A percentile compares a stretch with the other conserved stretches of the same genome.
Evolutionary conservation across 148 eudicot species (phyloP).

Genomic region (Chenopodium album): DNA sequence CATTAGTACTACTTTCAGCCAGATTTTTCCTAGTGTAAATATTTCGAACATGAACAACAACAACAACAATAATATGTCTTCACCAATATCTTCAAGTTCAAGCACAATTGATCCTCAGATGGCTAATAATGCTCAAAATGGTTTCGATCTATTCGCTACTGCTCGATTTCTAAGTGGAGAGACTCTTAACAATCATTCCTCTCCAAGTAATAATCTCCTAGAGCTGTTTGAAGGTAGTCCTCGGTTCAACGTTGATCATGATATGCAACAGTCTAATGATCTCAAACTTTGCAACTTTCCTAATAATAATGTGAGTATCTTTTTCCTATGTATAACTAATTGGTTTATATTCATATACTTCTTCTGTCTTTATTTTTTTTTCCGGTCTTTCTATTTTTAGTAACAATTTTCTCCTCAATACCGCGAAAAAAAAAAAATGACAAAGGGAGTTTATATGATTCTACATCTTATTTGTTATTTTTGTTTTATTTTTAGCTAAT

Average conservation of each 20-base stretch:
- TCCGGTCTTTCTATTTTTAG: not conserved
- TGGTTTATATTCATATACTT: not conserved
- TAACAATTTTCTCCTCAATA: too few species aligned
- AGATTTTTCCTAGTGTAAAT: constrained; percentile 60
- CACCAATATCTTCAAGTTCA: constrained; percentile 24
- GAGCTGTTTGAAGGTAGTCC: constrained; percentile 38
- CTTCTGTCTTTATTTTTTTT: not conserved
- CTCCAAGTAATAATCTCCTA: constrained; percentile 26
- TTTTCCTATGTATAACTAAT: not conserved
- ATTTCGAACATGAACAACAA: constrained; percentile 41
- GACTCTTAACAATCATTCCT: constrained; percentile 19
- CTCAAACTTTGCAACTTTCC: constrained; percentile 37
- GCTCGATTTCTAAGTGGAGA: constrained; percentile 38
- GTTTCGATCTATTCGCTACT: constrained; percentile 48
- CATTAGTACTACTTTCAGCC: constrained; percentile 42
- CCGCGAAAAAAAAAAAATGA: too few species aligned
- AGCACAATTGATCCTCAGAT: constrained; percentile 29
- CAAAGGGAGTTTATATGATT: too few species aligned
- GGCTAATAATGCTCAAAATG: constrained; percentile 43
- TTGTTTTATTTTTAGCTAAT: too few species aligned
- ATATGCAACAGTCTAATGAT: constrained; percentile 40
- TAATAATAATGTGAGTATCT: constrained; percentile 46
- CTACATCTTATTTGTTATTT: too few species aligned
- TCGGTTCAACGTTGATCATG: constrained; percentile 43
- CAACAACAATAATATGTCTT: constrained; percentile 12